These are phyloP conservation scores for Dicorynia guianensis DNA, from an alignment of 306 rosid species.

Conservation along the genomic window DNA sequence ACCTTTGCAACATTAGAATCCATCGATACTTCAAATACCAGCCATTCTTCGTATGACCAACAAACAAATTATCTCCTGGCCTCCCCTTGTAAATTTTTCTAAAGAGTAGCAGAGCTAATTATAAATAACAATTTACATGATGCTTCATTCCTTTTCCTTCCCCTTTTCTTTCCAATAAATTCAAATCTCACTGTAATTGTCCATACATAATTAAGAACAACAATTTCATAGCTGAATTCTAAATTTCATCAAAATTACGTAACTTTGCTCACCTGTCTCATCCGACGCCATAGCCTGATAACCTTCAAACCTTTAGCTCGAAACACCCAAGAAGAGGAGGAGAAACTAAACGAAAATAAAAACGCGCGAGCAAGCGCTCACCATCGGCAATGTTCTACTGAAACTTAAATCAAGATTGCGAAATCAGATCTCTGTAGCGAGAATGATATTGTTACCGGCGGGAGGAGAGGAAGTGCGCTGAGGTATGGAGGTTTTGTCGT, in stretches of 20 bases:
- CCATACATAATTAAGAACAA: background rate
- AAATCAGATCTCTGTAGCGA: no score
- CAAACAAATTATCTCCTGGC: background rate
- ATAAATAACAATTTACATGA: no score
- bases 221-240: background rate
- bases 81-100: background rate
- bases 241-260: background rate
- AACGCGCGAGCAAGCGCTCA: no score
- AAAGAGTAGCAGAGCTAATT: no score
- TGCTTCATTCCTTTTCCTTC: no score
- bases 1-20: no score
- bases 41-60: background rate
- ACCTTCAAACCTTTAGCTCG: background rate
- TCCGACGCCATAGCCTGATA: slow-evolving; percentile 8
- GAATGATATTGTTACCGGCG: no score
- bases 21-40: background rate
- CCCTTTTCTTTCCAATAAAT: background rate
- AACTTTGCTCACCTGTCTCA: slow-evolving; percentile 32
- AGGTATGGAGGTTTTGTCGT: no score
- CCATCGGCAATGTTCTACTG: no score
- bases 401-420: no score
- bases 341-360: background rate
- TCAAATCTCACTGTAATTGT: background rate
- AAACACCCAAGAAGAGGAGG: background rate
- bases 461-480: no score